Evolutionary conservation across 73 alveolate species (phyloP).

Genomic region (Tetrahymena malaccensis): DNA sequence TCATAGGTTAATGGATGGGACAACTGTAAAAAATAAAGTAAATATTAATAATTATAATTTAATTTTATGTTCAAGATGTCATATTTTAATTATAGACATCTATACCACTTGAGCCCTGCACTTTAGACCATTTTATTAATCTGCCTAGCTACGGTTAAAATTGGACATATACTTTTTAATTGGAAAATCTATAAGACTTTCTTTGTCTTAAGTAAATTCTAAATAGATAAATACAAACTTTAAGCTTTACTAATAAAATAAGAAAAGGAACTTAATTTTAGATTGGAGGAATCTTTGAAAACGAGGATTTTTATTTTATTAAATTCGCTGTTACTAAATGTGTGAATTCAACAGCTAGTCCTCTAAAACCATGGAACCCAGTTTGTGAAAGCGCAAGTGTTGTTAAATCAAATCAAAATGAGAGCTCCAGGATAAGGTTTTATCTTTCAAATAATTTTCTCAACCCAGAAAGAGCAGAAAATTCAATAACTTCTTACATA

Average conservation of each 20-base stretch:
- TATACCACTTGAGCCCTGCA: neutral
- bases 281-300: neutral
- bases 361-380: neutral
- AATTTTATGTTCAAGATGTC: no score
- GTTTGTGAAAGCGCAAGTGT: neutral
- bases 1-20: neutral
- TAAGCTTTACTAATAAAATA: no score
- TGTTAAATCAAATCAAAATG: neutral
- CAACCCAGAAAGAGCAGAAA: neutral
- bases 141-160: neutral
- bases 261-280: neutral
- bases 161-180: neutral
- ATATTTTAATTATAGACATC: neutral
- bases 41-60: no score
- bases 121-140: neutral
- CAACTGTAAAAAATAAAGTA: neutral
- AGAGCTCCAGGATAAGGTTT: neutral
- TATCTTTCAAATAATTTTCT: neutral
- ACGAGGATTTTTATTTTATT: neutral
- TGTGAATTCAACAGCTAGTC: neutral
- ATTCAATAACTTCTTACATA: neutral
- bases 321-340: neutral
- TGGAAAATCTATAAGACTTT: neutral
- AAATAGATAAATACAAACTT: no score
- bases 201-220: neutral